Percentiles rank a stretch among this genome's conserved stretches.
Evolutionary conservation across 768 basidiomycete genomes (phyloP).

Genomic region (Pisolithus sp.): DNA sequence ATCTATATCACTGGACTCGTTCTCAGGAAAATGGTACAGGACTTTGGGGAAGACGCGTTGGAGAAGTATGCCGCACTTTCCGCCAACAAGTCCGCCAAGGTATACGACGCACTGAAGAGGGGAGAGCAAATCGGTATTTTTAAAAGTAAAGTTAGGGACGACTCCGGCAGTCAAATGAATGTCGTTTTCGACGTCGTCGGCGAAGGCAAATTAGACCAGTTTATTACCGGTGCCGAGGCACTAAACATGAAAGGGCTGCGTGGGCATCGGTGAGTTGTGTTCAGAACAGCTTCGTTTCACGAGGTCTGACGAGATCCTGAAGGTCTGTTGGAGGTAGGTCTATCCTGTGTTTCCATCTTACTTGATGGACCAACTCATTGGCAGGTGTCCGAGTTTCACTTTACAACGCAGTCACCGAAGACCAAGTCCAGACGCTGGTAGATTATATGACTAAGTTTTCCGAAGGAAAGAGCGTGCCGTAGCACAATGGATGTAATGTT

Average conservation of each 20-base stretch:
- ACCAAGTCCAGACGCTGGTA: slow-evolving; percentile 57
- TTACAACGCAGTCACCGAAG: slow-evolving; percentile 83
- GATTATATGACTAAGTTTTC: slow-evolving; percentile 56
- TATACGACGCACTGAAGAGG: slow-evolving; percentile 68
- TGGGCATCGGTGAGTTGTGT: slow-evolving; percentile 74
- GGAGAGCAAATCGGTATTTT: slow-evolving; percentile 70
- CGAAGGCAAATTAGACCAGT: slow-evolving; percentile 65
- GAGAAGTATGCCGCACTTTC: slow-evolving; percentile 70
- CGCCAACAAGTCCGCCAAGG: slow-evolving; percentile 62
- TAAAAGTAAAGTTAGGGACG: slow-evolving; percentile 62
- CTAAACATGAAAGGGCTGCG: slow-evolving; percentile 80
- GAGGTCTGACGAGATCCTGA: background rate
- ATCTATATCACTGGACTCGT: slow-evolving; percentile 90
- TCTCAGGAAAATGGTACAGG: slow-evolving; percentile 55
- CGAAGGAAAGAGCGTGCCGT: slow-evolving; percentile 2
- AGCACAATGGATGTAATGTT: too few species aligned
- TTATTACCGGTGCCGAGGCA: slow-evolving; percentile 75
- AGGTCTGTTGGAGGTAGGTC: slow-evolving; percentile 51
- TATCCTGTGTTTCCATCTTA: background rate
- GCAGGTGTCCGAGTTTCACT: slow-evolving; percentile 75
- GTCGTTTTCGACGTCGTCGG: slow-evolving; percentile 76
- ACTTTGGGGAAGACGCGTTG: slow-evolving; percentile 13
- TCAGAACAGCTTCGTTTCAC: slow-evolving; percentile 11
- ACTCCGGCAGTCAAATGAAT: slow-evolving; percentile 93
- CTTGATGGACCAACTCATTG: background rate